Evolutionary conservation across 2,329 filamentous ascomycete genomes (phyloP), one percentile per base, ranked within the genome.

Genomic region (Catunica adiposa): DNA sequence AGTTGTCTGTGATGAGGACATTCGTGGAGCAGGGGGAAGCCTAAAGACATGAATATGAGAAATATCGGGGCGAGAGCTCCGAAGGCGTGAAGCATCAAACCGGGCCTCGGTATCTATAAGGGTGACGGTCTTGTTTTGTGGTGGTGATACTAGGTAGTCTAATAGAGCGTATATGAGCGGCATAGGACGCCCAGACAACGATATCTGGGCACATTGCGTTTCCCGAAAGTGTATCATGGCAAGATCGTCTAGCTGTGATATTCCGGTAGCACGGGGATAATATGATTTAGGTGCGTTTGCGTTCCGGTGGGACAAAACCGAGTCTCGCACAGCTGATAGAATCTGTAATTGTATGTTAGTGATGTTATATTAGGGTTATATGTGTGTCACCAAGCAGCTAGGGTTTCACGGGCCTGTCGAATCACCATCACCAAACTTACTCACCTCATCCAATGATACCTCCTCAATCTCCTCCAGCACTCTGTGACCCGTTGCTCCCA

Each of bases 391-490:
- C 59, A 7, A 58, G 56, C 62, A 61, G 51, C 68, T 59, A 40
- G 64, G 59, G 38, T 60, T 61, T 42, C 65, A 61, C 55, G 64
- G 60, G 61, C 66, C 58, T 48, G 11, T n/a, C 44, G 8, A 48
- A 25, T 23, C 26, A 48, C 9, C 44, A 23, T 8, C 20, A 48
- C 4, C 20, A 48, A 48, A 51, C 29, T 11, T 58, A 67, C 70
- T 68, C 63, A 83, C 80, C 72, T 81, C 75, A 63, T 82, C 77
- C 42, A 83, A 67, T 63, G 69, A 80, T 58, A 67, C 69, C 64
- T 78, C 75, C 61, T 79, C 75, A 53, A 81, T 67, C 62, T 82
- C 77, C 2, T 66, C 69, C 51, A 83, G 64, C 56, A 82, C 56
- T 57, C 72, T 64, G 44, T 68, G 68, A 20, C 80, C 79, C 5